Conservation (phyloP, 2,329 filamentous ascomycete species). For the Cercospora berteroae region DNA sequence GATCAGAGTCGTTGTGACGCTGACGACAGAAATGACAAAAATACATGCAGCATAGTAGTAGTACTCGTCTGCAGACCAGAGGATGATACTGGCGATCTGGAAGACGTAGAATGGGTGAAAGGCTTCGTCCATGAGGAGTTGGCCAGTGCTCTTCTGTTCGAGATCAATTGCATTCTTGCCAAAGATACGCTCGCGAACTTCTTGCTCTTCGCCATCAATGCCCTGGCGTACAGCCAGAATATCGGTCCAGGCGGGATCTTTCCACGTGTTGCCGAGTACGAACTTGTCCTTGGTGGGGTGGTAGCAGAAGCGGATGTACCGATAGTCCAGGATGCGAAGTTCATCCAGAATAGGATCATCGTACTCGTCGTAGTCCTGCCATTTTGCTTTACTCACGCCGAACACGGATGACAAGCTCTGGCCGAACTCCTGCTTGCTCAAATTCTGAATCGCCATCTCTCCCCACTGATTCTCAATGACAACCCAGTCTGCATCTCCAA, state of each 20-base stretch:
- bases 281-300: slow-evolving; percentile 89
- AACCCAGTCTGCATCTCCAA: slow-evolving; percentile 82
- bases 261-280: slow-evolving; percentile 83
- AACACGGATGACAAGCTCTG: slow-evolving; percentile 67
- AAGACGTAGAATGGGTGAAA: slow-evolving; percentile 99
- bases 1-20: slow-evolving; percentile 82
- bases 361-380: slow-evolving; percentile 68
- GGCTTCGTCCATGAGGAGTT: slow-evolving; percentile 88
- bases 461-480: slow-evolving; percentile 98
- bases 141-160: slow-evolving; percentile 77
- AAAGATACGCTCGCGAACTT: slow-evolving; percentile 79
- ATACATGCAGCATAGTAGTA: slow-evolving; percentile 98
- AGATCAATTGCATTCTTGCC: slow-evolving; percentile 90
- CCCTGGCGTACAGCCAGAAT: slow-evolving; percentile 72
- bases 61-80: slow-evolving; percentile 95
- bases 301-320: slow-evolving; percentile 90
- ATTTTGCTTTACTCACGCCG: slow-evolving; percentile 60
- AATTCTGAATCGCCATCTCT: slow-evolving; percentile 75
- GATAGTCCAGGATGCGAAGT: slow-evolving; percentile 80
- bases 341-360: slow-evolving; percentile 72
- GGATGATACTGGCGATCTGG: slow-evolving; percentile 85
- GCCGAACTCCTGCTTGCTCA: slow-evolving; percentile 60
- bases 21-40: slow-evolving; percentile 89
- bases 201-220: slow-evolving; percentile 84
- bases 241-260: slow-evolving; percentile 84